Evolutionary conservation across 345 rosid genomes (phyloP), one percentile per base, ranked within the genome.

Genomic region (Gossypium stocksii): DNA sequence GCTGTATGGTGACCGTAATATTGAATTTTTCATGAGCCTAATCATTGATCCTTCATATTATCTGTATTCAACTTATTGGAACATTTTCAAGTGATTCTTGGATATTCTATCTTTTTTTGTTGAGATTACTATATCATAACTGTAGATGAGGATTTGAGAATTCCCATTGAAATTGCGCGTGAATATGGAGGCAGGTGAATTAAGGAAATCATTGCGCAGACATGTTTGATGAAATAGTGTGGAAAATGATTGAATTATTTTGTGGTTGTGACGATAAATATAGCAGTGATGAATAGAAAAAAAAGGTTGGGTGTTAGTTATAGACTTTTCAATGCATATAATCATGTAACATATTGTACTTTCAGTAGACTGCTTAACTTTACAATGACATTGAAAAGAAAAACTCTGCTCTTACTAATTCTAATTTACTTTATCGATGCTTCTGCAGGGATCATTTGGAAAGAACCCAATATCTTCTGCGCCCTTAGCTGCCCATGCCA

Each of bases 401-500:
- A 19, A 56, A 41, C 7, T 29, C 7, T 71, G 38, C 62, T 71
- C 51, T 25, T 70, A 41, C 0, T 3, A 2, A 10, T n/a, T 48
- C 43, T 67, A 34, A 51, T 72, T 34, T 43, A 17, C 19, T 57
- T 79, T 59, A 34, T 61, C 66, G 38, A 71, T 85, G 66, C 68
- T 80, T 76, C 38, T 80, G 73, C 85, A 92, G 97, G 91, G 83
- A 67, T 67, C 88, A 15, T 74, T 77, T 74, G 94, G 80, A 1
- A 92, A 86, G 77, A 87, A 75, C 54, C 38, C 82, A 60, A 67
- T 83, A 70, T 71, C 93, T 75, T 79, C 95, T 49, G 89, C 81
- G 58, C 77, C 93, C 68, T 80, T 89, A 0, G 91, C 98, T 83
- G 92, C 97, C 52, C 97, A 88, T 23, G 83, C 84, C 43, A 85